These are phyloP conservation scores for Aristolochia californica DNA, from an alignment of 164 flowering plant genomes.

Conservation along the genomic window DNA sequence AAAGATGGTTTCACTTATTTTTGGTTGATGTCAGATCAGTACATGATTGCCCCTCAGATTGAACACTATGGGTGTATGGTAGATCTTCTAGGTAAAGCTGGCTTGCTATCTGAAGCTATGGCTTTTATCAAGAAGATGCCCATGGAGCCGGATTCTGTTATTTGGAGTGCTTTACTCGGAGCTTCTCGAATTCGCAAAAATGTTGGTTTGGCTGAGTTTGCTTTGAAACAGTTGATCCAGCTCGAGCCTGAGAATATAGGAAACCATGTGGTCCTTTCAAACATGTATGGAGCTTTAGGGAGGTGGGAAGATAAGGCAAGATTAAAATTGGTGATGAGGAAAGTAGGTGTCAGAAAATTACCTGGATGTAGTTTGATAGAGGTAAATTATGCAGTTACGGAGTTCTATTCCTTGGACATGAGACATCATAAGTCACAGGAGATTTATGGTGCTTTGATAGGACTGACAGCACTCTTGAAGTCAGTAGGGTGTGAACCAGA, in stretches of 20 bases:
- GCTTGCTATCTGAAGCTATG: conserved; percentile 40
- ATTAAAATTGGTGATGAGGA: conserved; percentile 46
- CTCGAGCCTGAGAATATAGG: conserved; percentile 58
- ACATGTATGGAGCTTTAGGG: conserved; percentile 43
- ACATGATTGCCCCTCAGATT: conserved; percentile 40
- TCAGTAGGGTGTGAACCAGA: conserved; percentile 22
- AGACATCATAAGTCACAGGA: conserved; percentile 35
- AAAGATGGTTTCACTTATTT: conserved; percentile 41
- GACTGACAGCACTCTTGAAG: conserved; percentile 30
- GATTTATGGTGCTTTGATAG: conserved; percentile 36
- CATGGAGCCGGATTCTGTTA: conserved; percentile 52
- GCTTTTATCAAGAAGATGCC: conserved; percentile 52
- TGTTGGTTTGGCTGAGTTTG: conserved; percentile 44
- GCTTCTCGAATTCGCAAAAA: conserved; percentile 49
- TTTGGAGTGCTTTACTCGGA: conserved; percentile 65
- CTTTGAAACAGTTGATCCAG: conserved; percentile 33
- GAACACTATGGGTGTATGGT: conserved; percentile 81
- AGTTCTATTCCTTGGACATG: conserved; percentile 52
- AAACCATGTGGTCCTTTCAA: conserved; percentile 54
- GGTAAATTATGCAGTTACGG: conserved; percentile 33
- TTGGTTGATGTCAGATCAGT: conserved; percentile 36
- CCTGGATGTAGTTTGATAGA: conserved; percentile 65
- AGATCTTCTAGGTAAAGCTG: conserved; percentile 57
- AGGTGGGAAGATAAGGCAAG: conserved; percentile 47
- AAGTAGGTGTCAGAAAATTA: conserved; percentile 35